Evolutionary conservation across 1,284 basidiomycete genomes (phyloP).

Genomic region (Stygiomarasmius scandens): DNA sequence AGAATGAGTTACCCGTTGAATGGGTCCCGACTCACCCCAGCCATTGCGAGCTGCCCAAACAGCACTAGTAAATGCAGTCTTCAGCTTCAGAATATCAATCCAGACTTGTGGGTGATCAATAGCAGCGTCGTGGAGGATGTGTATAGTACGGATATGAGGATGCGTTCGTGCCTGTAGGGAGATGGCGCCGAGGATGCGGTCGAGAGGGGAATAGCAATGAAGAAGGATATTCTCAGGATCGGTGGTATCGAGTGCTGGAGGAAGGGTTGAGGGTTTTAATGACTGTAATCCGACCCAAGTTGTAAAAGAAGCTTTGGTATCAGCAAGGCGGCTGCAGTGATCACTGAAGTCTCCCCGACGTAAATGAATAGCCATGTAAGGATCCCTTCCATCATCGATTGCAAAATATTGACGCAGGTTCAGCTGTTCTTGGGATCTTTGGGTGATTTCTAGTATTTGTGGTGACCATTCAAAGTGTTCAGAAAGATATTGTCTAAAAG

Average conservation of each 20-base stretch:
- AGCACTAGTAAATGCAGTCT: conserved; percentile 34
- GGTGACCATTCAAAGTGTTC: conserved; percentile 43
- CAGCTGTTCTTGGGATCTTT: conserved; percentile 34
- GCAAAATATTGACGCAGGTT: conserved; percentile 27
- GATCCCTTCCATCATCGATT: conserved; percentile 27
- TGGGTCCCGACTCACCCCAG: conserved; percentile 40
- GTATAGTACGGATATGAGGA: conserved; percentile 39
- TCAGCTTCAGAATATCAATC: conserved; percentile 40
- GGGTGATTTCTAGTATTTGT: conserved; percentile 31
- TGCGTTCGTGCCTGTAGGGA: conserved; percentile 33
- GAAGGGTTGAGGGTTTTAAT: conserved; percentile 30
- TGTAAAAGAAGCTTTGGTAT: conserved; percentile 38
- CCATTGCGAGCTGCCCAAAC: conserved; percentile 33
- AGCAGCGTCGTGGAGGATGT: conserved; percentile 47
- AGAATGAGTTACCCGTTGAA: conserved; percentile 41
- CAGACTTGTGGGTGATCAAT: conserved; percentile 47
- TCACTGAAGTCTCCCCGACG: conserved; percentile 47
- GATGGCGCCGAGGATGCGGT: conserved; percentile 42
- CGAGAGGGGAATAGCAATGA: conserved; percentile 45
- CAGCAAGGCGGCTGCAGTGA: conserved; percentile 39
- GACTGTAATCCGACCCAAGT: conserved; percentile 48
- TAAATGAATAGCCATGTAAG: conserved; percentile 46
- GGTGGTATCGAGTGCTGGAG: conserved; percentile 35
- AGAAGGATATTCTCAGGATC: conserved; percentile 38
- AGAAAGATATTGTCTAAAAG: conserved; percentile 40